Percentiles rank a stretch among this genome's conserved stretches.
These are phyloP conservation scores for Spiraea crenata DNA, from an alignment of 331 rosid genomes.

Conservation along the genomic window DNA sequence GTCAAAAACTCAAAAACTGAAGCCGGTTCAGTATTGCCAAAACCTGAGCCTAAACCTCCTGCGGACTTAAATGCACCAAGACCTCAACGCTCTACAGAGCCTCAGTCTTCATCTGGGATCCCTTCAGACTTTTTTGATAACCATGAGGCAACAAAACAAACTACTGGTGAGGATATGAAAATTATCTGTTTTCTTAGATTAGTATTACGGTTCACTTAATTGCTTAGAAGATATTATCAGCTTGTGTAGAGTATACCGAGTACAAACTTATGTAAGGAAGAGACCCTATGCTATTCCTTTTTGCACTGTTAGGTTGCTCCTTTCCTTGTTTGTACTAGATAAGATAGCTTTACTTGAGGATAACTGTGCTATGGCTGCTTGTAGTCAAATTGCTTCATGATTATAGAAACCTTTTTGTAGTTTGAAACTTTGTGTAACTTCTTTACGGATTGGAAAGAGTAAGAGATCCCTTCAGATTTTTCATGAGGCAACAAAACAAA, in stretches of 20 bases:
- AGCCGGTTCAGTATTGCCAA: conserved; percentile 30
- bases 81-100: conserved; percentile 37
- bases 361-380: neutral
- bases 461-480: conserved; percentile 72
- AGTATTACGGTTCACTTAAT: neutral
- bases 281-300: neutral
- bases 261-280: neutral
- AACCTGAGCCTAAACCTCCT: conserved; percentile 38
- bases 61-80: conserved; percentile 28
- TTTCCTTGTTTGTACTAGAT: neutral
- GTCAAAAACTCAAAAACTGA: conserved; percentile 46
- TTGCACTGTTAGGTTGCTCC: neutral
- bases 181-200: neutral
- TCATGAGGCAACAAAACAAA: conserved; percentile 45
- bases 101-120: conserved; percentile 57
- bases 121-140: conserved; percentile 76
- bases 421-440: neutral
- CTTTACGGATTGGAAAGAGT: neutral
- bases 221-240: neutral
- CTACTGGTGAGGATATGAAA: conserved; percentile 38
- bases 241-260: neutral
- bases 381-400: neutral
- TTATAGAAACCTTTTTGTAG: neutral
- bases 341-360: neutral
- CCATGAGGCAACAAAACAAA: conserved; percentile 41